Evolutionary conservation across 2,329 filamentous ascomycete species (phyloP), one percentile per base, ranked within the genome.

Genomic region (Dendrostoma leiphaemia): DNA sequence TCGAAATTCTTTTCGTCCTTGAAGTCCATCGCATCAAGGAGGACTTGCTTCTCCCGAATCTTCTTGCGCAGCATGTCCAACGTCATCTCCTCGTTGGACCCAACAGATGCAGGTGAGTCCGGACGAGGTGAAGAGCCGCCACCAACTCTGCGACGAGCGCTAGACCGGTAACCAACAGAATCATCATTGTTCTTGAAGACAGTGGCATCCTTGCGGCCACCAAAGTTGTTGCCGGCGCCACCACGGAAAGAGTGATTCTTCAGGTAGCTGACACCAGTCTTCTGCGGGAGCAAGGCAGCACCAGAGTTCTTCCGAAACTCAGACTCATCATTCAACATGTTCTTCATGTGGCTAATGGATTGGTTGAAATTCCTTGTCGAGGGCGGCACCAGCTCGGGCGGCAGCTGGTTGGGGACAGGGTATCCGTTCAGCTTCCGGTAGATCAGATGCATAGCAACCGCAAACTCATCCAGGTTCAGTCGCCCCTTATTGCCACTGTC

Each of bases 381-480:
- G 2, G 94, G 94, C 21, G 94, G 94, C 6, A 97, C 86, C 57
- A 99, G 83, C 75, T 99, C 94, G 0, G 94, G 85, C 8, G 94
- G 94, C 10, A 99, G 80, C 41, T 88, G 86, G 64, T 86, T 89
- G 15, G 94, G 94, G 29, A 97, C 80, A 1, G 93, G 92, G 66
- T 97, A 97, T 32, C 93, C 93, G 65, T 99, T 97, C 50, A 99
- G 81, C 69, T 95, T 96, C 64, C 94, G 84, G 74, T 99, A 99
- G 64, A 99, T 99, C 72, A 99, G 76, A 80, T 99, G 94, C 94
- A 99, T 99, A 9, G 92, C 91, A 49, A 99, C 93, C 8, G 94
- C 92, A 67, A 99, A 99, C 67, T 99, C 94, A 68, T 99, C 94
- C 65, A 97, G 83, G 64, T 99, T 92, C 28, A 99, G 81, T 53